Base-by-base conservation (phyloP, 1,284 basidiomycete species). In the Anthracocystis setariae region DNA sequence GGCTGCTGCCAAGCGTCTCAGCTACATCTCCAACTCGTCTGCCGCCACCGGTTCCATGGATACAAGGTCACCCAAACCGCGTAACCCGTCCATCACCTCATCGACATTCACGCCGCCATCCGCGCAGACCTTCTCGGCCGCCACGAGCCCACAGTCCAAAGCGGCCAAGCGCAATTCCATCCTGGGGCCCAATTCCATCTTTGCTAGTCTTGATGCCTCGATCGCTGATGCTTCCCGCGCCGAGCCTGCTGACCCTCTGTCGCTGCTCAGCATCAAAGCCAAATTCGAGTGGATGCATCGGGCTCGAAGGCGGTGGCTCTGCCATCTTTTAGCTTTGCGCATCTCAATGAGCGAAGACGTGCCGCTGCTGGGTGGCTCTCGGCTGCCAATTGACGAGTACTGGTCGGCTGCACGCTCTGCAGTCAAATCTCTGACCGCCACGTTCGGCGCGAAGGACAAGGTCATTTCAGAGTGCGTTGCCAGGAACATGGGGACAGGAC, bases 251-350 rank as follows among this genome's bases (percentile, higher is more conserved):
- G 77, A 80, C 38, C 63, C 67, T 15, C 43, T 77, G 33, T 57
- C 73, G 13, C 64, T 82, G 7, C 46, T 72, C 18, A 63, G 53
- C 37, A 68, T 82, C 45, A 77, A 76, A 42, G 35, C 53, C 40
- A 56, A 61, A 18, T 82, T 82, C 53, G 78, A 82, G 49, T 44
- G 51, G 38, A 75, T 77, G 70, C 80, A 82, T 45, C 21, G 57
- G 15, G 54, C 63, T 27, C 68, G 80, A 15, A 46, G 72, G 38
- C 59, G 44, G 59, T 82, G 32, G 77, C 79, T 47, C 56, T 82
- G 53, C 20, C 58, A 56, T 37, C 53, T 67, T 1, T 40, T 67
- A 17, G 64, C 64, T 20, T 33, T 67, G 24, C 40, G 46, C 15
- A 25, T 61, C 23, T 45, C 37, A 8, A 56, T 52, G 45, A 45